Evolutionary conservation across 306 rosid species (phyloP), one percentile per base, ranked within the genome.

Genomic region (Rosa lucieae): DNA sequence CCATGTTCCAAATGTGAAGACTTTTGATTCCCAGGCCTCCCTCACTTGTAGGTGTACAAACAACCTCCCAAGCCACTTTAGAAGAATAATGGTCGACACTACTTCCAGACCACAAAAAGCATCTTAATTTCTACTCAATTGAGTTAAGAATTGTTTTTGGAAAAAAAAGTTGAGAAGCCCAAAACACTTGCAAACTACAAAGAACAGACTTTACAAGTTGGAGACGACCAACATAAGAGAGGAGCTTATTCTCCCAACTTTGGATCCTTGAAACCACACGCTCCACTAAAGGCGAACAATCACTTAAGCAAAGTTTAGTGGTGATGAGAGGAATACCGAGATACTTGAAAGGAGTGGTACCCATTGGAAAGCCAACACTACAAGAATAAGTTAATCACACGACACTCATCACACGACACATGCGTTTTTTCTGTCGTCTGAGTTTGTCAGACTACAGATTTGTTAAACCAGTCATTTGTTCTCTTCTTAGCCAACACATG

Each of bases 271-370:
- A 70, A 6, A 3, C 39, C 26, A 70, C 23, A 8, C 35, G 21
- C 11, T 70, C 56, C n/a, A 70, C 13, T 13, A 43, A 13, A 10
- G 55, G 10, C 8, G 8, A 0, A 70, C 29, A 70, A 70, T 70
- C 75, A 46, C 20, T 4, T 1, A 8, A 10, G 26, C n/a, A 18
- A 1, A 70, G n/a, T 0, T 70, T 46, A 9, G 75, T 21, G 6
- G 58, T n/a, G 9, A 46, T 46, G 5, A 46, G 35, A 3, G 58
- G 55, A 3, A 70, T 46, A 9, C 29, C 63, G 37, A 78, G 80
- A 46, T 83, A 67, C 55, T 56, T 13, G 62, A 52, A 20, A 80
- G 75, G 75, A 80, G 59, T 59, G 15, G 42, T 67, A 69, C 77
- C 70, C 10, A 32, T 2, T 1, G 13, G 46, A 37, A 65, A 65